phyloP scores from a whole-genome alignment of 768 basidiomycete species.

The Saitozyma podzolica region DNA sequence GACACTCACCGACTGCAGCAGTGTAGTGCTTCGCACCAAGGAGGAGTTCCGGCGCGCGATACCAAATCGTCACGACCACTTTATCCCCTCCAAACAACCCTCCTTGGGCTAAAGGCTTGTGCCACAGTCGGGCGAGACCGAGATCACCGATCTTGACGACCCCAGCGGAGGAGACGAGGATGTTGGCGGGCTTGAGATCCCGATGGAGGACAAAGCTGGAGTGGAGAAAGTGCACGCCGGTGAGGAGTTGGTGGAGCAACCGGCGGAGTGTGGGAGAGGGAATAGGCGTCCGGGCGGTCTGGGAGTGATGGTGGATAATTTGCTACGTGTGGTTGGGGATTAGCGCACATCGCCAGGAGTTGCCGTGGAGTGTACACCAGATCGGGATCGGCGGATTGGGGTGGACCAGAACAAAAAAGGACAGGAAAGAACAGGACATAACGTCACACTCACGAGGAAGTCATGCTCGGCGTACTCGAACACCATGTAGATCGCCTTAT shows the following conservation, averaged over 20 bases:
- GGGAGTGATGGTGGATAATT: conserved; percentile 97
- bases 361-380: neutral
- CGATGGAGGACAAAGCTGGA: conserved; percentile 92
- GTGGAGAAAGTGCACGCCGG: conserved; percentile 92
- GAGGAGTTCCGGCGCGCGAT: conserved; percentile 92
- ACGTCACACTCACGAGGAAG: conserved; percentile 65
- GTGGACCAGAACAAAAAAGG: too few species aligned
- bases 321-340: too few species aligned
- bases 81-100: conserved; percentile 87
- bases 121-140: conserved; percentile 85
- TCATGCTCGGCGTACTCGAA: conserved; percentile 99
- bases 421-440: conserved; percentile 38
- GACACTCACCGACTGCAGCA: conserved; percentile 66
- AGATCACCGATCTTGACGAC: conserved; percentile 98
- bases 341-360: too few species aligned
- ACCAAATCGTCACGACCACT: conserved; percentile 99
- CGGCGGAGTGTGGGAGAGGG: conserved; percentile 81
- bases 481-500: conserved; percentile 98
- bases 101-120: conserved; percentile 79
- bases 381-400: neutral
- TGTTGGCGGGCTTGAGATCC: conserved; percentile 97
- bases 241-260: conserved; percentile 87
- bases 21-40: conserved; percentile 98
- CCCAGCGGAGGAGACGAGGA: conserved; percentile 84
- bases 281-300: conserved; percentile 76